These are phyloP conservation scores for Diplodia seriata DNA, from an alignment of 2,329 filamentous ascomycete species.

Conservation along the genomic window DNA sequence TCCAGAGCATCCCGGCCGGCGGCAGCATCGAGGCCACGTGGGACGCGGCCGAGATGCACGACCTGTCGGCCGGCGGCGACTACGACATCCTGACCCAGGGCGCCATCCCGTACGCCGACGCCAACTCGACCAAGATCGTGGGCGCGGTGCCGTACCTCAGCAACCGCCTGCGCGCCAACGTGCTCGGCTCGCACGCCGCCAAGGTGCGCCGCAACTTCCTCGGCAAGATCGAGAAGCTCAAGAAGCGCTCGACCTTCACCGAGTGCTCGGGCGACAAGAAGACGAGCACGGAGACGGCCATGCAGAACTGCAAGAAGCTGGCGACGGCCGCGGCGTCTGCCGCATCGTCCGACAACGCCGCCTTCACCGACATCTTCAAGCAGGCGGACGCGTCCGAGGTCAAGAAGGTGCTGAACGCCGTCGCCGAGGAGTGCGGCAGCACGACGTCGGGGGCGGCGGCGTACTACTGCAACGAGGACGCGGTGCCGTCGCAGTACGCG, in stretches of 20 bases:
- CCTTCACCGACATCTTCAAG: constrained; percentile 70
- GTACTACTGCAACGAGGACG: constrained; percentile 65
- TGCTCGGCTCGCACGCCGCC: constrained; percentile 64
- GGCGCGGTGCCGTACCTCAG: constrained; percentile 64
- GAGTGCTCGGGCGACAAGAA: constrained; percentile 59
- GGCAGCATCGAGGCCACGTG: constrained; percentile 61
- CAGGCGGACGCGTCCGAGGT: constrained; percentile 56
- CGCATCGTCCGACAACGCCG: constrained; percentile 56
- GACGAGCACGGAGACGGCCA: constrained; percentile 57
- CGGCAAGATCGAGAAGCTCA: constrained; percentile 12
- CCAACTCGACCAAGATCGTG: constrained; percentile 59
- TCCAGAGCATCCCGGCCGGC: constrained; percentile 56
- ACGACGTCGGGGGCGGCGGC: constrained; percentile 57
- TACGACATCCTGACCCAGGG: constrained; percentile 65
- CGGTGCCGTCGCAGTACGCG: constrained; percentile 45
- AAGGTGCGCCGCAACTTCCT: constrained; percentile 55
- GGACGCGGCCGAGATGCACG: constrained; percentile 64
- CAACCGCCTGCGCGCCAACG: constrained; percentile 63
- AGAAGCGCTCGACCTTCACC: constrained; percentile 57
- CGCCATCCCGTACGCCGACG: constrained; percentile 62
- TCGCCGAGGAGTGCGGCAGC: constrained; percentile 64
- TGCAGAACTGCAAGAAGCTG: constrained; percentile 62
- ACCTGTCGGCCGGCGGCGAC: constrained; percentile 58
- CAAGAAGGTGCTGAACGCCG: constrained; percentile 58
- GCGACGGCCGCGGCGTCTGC: constrained; percentile 61